These are phyloP conservation scores for Penicillium subrubescens DNA, from an alignment of 495 filamentous ascomycete species.

Conservation along the genomic window DNA sequence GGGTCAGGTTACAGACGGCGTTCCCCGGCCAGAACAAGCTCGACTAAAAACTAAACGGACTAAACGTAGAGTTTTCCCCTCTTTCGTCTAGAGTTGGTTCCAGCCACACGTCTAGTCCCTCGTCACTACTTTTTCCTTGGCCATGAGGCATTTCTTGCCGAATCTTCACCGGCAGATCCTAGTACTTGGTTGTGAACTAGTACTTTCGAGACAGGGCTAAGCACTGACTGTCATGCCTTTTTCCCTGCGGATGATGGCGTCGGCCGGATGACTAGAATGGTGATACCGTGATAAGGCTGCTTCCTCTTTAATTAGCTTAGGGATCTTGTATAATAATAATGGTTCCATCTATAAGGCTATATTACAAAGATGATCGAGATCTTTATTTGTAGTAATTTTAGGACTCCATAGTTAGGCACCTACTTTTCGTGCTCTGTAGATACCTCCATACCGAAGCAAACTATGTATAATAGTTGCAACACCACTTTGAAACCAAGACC, in stretches of 20 bases:
- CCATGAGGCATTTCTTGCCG: conserved; percentile 23
- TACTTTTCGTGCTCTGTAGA: neutral
- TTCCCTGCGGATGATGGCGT: neutral
- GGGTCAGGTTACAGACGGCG: conserved; percentile 12
- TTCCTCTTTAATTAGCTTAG: too few relatives aligned
- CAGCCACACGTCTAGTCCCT: neutral
- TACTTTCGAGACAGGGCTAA: neutral
- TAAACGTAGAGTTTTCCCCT: conserved; percentile 1
- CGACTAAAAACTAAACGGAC: neutral
- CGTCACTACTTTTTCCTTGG: neutral
- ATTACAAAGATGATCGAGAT: neutral
- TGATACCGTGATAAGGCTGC: neutral
- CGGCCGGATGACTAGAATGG: neutral
- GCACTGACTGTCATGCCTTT: neutral
- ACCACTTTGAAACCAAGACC: neutral
- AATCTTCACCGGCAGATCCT: conserved; percentile 4
- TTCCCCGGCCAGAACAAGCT: neutral
- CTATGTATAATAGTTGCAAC: neutral
- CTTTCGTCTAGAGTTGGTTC: conserved; percentile 6
- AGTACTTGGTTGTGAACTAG: neutral
- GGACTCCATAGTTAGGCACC: neutral
- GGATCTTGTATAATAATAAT: too few relatives aligned
- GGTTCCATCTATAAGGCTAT: too few relatives aligned
- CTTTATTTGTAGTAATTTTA: neutral
- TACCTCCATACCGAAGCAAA: neutral